Evolutionary conservation across 352 stramenopile genomes (phyloP).

Genomic region (Chrysophaeum taylorii): DNA sequence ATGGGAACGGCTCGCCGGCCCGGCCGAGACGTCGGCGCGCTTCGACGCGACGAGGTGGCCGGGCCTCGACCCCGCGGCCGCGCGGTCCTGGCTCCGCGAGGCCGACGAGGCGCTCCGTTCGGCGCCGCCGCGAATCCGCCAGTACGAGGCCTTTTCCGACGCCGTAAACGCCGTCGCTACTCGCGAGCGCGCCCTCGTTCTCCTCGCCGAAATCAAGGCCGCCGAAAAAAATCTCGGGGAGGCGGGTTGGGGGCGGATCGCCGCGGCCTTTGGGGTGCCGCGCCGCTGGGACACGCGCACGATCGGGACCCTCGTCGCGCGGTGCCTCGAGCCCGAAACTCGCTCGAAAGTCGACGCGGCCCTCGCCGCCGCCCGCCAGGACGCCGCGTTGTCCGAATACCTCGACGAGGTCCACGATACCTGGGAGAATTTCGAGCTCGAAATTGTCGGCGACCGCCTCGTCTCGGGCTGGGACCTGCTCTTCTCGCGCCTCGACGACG

Average conservation of each 20-base stretch:
- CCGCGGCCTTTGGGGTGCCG: conserved; percentile 81
- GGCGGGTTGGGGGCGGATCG: conserved; percentile 90
- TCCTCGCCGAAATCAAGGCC: conserved; percentile 94
- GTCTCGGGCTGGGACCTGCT: conserved; percentile 98
- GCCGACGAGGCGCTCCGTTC: conserved; percentile 78
- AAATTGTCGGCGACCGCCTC: conserved; percentile 78
- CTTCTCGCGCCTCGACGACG: conserved; percentile 98
- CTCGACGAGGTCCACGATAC: conserved; percentile 74
- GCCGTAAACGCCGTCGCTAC: conserved; percentile 80
- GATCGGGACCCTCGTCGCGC: background rate
- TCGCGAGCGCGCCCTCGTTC: conserved; percentile 78
- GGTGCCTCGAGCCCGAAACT: conserved; percentile 53
- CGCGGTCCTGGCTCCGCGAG: conserved; percentile 88
- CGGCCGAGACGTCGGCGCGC: conserved; percentile 69
- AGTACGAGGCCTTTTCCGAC: conserved; percentile 94
- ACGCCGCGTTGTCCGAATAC: conserved; percentile 99
- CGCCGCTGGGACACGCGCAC: conserved; percentile 79
- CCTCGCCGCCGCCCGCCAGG: conserved; percentile 91
- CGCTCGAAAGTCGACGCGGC: conserved; percentile 90
- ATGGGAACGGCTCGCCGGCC: conserved; percentile 83
- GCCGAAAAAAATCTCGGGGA: conserved; percentile 97
- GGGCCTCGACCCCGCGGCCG: conserved; percentile 79
- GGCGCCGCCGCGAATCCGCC: conserved; percentile 86
- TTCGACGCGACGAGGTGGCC: conserved; percentile 87
- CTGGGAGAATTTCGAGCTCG: conserved; percentile 60